These are phyloP conservation scores for Staphylotrichum tortipilum DNA, from an alignment of 495 filamentous ascomycete species.

Conservation along the genomic window DNA sequence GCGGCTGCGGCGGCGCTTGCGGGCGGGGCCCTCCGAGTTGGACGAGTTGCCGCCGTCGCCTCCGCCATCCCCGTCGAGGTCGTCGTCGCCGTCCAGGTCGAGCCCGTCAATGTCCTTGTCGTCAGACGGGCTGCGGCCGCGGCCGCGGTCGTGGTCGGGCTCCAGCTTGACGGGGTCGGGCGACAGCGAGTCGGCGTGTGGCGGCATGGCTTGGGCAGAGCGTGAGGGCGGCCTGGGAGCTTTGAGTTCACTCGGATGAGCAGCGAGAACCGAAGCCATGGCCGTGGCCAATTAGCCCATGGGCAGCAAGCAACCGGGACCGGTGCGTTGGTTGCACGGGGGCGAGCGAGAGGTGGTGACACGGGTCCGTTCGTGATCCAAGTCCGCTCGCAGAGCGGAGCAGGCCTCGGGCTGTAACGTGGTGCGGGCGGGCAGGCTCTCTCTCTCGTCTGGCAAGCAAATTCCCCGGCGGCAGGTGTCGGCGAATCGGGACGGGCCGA, in stretches of 20 bases:
- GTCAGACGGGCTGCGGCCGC: slow-evolving; percentile 38
- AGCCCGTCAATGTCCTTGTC: slow-evolving; percentile 36
- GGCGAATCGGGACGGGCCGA: slow-evolving; percentile 18
- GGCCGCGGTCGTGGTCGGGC: slow-evolving; percentile 36
- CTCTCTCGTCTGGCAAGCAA: slow-evolving; percentile 7
- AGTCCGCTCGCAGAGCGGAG: background rate
- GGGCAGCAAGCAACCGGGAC: slow-evolving; percentile 12
- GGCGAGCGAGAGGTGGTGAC: no score
- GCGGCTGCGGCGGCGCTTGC: slow-evolving; percentile 73
- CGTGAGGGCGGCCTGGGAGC: slow-evolving; percentile 26
- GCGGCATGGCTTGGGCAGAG: slow-evolving; percentile 33
- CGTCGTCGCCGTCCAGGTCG: slow-evolving; percentile 32
- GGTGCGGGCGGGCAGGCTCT: no score
- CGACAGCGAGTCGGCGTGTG: slow-evolving; percentile 33
- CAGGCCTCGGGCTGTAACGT: no score
- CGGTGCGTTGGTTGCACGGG: slow-evolving; percentile 10
- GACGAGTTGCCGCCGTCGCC: slow-evolving; percentile 40
- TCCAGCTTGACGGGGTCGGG: slow-evolving; percentile 37
- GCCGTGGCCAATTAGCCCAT: slow-evolving; percentile 23
- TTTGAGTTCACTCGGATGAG: slow-evolving; percentile 34
- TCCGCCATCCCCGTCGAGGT: slow-evolving; percentile 29
- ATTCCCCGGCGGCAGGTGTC: slow-evolving; percentile 8
- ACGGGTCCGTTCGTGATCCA: slow-evolving; percentile 13
- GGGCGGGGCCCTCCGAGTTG: slow-evolving; percentile 46
- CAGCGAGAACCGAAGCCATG: slow-evolving; percentile 41